Conservation (phyloP, 108 stramenopile species). For the Fragilaria radians region DNA sequence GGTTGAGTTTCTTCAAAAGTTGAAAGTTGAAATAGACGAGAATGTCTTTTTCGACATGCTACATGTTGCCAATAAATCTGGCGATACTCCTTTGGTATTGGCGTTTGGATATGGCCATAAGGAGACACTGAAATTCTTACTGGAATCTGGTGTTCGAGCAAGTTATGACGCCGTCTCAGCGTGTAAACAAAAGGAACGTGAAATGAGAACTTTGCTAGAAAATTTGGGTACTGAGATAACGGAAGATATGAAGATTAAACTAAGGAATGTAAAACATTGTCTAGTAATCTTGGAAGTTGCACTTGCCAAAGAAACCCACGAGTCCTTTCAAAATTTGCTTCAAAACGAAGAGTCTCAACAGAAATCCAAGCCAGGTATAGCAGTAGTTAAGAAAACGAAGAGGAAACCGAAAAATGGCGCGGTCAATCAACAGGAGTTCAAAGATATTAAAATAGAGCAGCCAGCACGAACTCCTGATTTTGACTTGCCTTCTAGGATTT, state of each 20-base stretch:
- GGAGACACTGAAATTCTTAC: slow-evolving; percentile 27
- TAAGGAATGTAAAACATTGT: neutral
- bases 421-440: neutral
- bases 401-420: neutral
- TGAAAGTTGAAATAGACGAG: slow-evolving; percentile 9
- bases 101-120: slow-evolving; percentile 41
- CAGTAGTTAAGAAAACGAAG: neutral
- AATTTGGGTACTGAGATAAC: neutral
- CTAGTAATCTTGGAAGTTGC: neutral
- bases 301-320: neutral
- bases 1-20: slow-evolving; percentile 9
- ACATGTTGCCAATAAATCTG: slow-evolving; percentile 12
- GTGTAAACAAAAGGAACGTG: neutral
- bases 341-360: slow-evolving; percentile 4
- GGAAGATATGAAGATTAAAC: neutral
- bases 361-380: neutral
- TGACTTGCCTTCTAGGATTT: neutral
- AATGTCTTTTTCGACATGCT: neutral
- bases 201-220: slow-evolving; percentile 8
- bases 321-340: slow-evolving; percentile 1
- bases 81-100: slow-evolving; percentile 28
- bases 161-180: slow-evolving; percentile 5
- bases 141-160: slow-evolving; percentile 10
- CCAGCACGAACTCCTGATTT: neutral
- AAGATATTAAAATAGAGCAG: too few relatives aligned